phyloP scores from a whole-genome alignment of 371 early-diverging fungal species.

The Mucor piriformis region DNA sequence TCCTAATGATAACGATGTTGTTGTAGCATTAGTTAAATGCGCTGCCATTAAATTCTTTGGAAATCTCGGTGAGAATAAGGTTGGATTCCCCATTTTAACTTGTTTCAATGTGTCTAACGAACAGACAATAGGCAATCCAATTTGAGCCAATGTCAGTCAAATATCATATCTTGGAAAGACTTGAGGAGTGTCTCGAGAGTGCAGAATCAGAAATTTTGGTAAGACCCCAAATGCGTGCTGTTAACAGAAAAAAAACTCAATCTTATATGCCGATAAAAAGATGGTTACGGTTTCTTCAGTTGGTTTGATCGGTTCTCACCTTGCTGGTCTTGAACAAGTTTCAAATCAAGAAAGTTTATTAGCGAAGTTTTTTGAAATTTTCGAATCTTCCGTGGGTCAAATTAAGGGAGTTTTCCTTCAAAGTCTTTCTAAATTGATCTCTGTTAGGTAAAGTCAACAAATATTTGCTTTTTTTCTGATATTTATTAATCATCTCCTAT shows the following conservation, averaged over 20 bases:
- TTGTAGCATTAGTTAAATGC: conserved; percentile 37
- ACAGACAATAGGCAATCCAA: conserved; percentile 23
- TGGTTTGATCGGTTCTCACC: conserved; percentile 46
- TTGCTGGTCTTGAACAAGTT: conserved; percentile 30
- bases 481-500: background rate
- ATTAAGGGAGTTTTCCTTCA: conserved; percentile 41
- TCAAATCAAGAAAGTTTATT: conserved; percentile 13
- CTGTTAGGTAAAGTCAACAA: conserved; percentile 35
- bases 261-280: conserved; percentile 19
- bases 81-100: background rate
- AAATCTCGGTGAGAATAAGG: conserved; percentile 35
- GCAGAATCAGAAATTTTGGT: conserved; percentile 41
- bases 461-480: background rate
- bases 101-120: no score
- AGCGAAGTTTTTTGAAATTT: conserved; percentile 22
- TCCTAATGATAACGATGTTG: conserved; percentile 34
- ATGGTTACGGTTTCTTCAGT: conserved; percentile 36
- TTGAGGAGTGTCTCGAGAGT: conserved; percentile 33
- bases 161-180: conserved; percentile 31
- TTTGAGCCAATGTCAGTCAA: conserved; percentile 31
- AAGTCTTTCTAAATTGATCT: conserved; percentile 45
- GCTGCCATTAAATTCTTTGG: conserved; percentile 51
- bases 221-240: conserved; percentile 10
- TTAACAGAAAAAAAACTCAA: background rate
- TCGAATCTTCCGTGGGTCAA: conserved; percentile 33